phyloP scores from a whole-genome alignment of 2,329 filamentous ascomycete species.

The Chrysoporthe cubensis region DNA sequence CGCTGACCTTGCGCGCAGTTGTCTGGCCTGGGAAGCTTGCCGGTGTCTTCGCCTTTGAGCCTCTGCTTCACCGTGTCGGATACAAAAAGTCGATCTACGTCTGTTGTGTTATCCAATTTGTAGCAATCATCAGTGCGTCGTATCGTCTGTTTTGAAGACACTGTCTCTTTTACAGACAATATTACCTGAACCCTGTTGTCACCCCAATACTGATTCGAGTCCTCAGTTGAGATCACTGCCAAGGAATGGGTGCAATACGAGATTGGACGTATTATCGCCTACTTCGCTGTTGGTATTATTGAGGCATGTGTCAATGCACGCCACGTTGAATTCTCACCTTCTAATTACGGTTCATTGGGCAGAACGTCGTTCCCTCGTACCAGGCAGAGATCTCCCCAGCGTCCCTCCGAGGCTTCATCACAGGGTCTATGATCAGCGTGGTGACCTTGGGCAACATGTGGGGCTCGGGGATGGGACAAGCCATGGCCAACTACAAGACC shows the following conservation, averaged over 20 bases:
- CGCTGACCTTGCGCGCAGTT: slow-evolving; percentile 6
- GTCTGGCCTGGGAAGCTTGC: slow-evolving; percentile 19
- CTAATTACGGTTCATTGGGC: neutral
- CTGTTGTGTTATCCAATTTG: neutral
- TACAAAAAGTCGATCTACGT: slow-evolving; percentile 20
- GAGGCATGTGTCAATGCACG: slow-evolving; percentile 1
- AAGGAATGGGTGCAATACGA: slow-evolving; percentile 24
- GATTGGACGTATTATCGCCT: slow-evolving; percentile 32
- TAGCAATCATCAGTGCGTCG: no score
- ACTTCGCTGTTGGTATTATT: slow-evolving; percentile 33
- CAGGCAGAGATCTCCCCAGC: slow-evolving; percentile 21
- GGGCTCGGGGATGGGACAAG: slow-evolving; percentile 15
- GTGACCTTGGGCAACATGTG: slow-evolving; percentile 15
- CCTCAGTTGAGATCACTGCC: slow-evolving; percentile 18
- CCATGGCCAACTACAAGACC: neutral
- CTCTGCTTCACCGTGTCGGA: slow-evolving; percentile 17
- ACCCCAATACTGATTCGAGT: neutral
- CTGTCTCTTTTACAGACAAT: no score
- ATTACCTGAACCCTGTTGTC: no score
- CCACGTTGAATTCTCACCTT: neutral
- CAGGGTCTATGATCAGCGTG: slow-evolving; percentile 8
- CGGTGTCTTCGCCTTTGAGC: slow-evolving; percentile 15
- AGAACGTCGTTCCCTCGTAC: slow-evolving; percentile 18
- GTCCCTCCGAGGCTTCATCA: slow-evolving; percentile 17
- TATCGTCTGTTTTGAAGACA: neutral